phyloP scores from a whole-genome alignment of 805 yeast genomes.

The Yueomyces sp. region DNA sequence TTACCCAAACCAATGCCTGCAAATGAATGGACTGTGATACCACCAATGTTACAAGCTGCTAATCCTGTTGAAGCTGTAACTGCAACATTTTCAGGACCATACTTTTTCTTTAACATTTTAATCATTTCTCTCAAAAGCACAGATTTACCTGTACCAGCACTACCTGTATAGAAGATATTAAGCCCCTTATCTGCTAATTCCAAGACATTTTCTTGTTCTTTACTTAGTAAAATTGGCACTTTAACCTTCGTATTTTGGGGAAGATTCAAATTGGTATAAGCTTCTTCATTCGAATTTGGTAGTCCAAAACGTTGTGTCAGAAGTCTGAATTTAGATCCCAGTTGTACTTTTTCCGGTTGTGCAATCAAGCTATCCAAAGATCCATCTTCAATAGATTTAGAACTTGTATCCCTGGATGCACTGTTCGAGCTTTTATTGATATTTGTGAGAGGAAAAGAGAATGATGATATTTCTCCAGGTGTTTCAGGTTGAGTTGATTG shows the following conservation, averaged over 20 bases:
- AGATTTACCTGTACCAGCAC: conserved; percentile 98
- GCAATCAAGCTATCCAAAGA: no score
- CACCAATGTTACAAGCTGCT: conserved; percentile 75
- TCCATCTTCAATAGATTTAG: no score
- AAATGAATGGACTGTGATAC: conserved; percentile 62
- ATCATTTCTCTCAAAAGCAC: conserved; percentile 60
- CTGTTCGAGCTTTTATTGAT: no score
- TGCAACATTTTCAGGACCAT: conserved; percentile 41
- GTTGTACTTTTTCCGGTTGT: neutral
- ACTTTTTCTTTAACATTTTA: conserved; percentile 32
- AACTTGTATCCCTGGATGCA: no score
- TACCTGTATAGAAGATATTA: conserved; percentile 84
- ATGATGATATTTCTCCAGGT: no score
- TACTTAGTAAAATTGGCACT: conserved; percentile 27
- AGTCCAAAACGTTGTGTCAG: conserved; percentile 20
- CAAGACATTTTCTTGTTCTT: conserved; percentile 55
- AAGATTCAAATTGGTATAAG: conserved; percentile 4
- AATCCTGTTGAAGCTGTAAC: conserved; percentile 79
- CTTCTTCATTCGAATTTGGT: conserved; percentile 4
- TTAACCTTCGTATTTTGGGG: conserved; percentile 16
- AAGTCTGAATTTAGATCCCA: conserved; percentile 18
- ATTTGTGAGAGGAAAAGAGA: no score
- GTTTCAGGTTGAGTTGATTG: no score
- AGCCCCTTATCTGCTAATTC: conserved; percentile 49
- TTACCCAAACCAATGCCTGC: conserved; percentile 67